Evolutionary conservation across 2,329 filamentous ascomycete species (phyloP).

Genomic region (Cryphonectria parasitica): DNA sequence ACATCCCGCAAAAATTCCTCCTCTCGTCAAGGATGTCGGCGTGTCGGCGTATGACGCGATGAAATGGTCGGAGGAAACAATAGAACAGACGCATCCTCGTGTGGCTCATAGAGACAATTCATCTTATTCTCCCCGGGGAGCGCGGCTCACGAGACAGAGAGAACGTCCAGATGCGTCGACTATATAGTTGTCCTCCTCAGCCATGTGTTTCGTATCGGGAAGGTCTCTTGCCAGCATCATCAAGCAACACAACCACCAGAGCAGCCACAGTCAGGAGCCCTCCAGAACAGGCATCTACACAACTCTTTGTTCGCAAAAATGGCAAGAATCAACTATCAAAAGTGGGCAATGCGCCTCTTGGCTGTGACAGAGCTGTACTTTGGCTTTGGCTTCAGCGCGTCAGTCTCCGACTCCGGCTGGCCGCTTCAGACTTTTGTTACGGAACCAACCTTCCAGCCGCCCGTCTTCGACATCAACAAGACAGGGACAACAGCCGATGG

Average conservation of each 20-base stretch:
- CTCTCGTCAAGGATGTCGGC: slow-evolving; percentile 11
- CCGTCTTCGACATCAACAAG: slow-evolving; percentile 16
- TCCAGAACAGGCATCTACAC: background rate
- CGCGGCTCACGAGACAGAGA: background rate
- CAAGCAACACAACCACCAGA: background rate
- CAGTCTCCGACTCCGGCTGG: slow-evolving; percentile 9
- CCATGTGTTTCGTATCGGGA: background rate
- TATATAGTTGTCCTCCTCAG: slow-evolving; percentile 8
- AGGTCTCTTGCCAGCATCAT: slow-evolving; percentile 10
- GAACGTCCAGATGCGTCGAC: background rate
- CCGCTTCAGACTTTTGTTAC: slow-evolving; percentile 20
- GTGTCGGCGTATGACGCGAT: slow-evolving; percentile 25
- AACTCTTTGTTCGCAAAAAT: background rate
- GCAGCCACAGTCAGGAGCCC: background rate
- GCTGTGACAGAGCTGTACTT: slow-evolving; percentile 15
- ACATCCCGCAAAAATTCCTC: slow-evolving; percentile 4
- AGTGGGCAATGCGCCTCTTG: slow-evolving; percentile 11
- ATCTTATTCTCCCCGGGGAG: slow-evolving; percentile 12
- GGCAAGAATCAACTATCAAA: slow-evolving; percentile 11
- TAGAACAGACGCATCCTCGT: slow-evolving; percentile 2
- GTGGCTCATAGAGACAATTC: background rate
- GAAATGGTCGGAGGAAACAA: background rate
- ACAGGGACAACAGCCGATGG: slow-evolving; percentile 10
- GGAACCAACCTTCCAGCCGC: slow-evolving; percentile 10
- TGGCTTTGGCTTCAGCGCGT: slow-evolving; percentile 15